Evolutionary conservation across 257 asterid species (phyloP).

Genomic region (Gardenia jasminoides): DNA sequence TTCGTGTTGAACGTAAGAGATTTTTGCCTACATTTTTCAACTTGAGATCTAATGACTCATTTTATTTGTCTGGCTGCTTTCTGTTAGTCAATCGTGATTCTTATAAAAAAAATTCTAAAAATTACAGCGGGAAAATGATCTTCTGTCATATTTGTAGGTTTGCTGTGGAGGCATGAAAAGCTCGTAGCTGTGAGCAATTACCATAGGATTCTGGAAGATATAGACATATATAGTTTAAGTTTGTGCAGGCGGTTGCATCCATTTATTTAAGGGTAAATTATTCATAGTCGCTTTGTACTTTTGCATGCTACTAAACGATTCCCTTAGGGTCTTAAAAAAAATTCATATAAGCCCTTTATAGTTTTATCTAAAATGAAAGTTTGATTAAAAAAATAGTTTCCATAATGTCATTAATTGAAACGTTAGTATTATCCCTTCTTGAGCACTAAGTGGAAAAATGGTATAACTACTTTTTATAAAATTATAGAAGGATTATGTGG

Average conservation of each 20-base stretch:
- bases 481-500: too few relatives aligned
- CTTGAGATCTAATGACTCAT: background rate
- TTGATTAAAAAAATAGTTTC: too few relatives aligned
- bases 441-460: too few relatives aligned
- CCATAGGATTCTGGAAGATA: background rate
- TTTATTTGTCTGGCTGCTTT: background rate
- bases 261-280: too few relatives aligned
- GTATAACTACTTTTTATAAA: too few relatives aligned
- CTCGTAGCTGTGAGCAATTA: background rate
- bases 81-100: background rate
- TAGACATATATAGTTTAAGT: background rate
- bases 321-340: too few relatives aligned
- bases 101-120: background rate
- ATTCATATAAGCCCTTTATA: too few relatives aligned
- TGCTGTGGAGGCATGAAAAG: background rate
- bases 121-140: background rate
- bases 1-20: background rate
- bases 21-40: background rate
- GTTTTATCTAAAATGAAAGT: too few relatives aligned
- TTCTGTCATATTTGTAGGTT: background rate
- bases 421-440: too few relatives aligned
- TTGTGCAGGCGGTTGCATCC: background rate
- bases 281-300: too few relatives aligned
- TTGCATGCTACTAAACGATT: too few relatives aligned
- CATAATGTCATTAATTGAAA: too few relatives aligned